Evolutionary conservation across 2,329 filamentous ascomycete genomes (phyloP), one percentile per base, ranked within the genome.

Genomic region (Fusarium continuum): DNA sequence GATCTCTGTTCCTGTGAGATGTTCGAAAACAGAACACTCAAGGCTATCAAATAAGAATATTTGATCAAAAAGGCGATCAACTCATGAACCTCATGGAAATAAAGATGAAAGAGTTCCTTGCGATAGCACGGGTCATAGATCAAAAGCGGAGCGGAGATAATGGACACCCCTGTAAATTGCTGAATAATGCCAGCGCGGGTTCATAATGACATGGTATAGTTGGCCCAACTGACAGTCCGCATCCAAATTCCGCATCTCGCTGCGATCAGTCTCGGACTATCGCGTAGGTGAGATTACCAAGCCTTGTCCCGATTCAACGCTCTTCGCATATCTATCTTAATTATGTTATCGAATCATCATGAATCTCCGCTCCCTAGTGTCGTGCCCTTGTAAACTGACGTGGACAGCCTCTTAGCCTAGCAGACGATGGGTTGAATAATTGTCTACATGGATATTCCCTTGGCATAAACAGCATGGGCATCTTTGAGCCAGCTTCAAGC

Each of bases 181-280:
- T 65, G 57, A 65, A 65, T 65, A 65, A 65, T 65, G 22, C 35
- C 11, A 26, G 26, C 26, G 31, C 31, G n/a, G 20, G n/a, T n/a
- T n/a, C n/a, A n/a, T 25, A 9, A 29, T 20, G 25, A 6, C 10
- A 57, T 32, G 40, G 54, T 16, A 25, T 14, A 31, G 17, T 28
- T 52, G 31, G 19, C 5, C 50, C 55, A 47, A 29, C 47, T 39
- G 55, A 54, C 28, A 35, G 39, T 60, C 56, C 56, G 47, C 55
- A 31, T 4, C 26, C 14, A 38, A 65, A 66, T 47, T 65, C 62
- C 62, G 62, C 43, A 14, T 49, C 13, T 9, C 22, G 5, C 14
- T 14, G 14, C 14, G 14, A 34, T 46, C 8, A 39, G 34, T 17
- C 17, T 38, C 45, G 55, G 61, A 23, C 32, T 23, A 46, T 65